These are phyloP conservation scores for Beauveria sp. DNA, from an alignment of 2,329 filamentous ascomycete genomes.

Conservation along the genomic window DNA sequence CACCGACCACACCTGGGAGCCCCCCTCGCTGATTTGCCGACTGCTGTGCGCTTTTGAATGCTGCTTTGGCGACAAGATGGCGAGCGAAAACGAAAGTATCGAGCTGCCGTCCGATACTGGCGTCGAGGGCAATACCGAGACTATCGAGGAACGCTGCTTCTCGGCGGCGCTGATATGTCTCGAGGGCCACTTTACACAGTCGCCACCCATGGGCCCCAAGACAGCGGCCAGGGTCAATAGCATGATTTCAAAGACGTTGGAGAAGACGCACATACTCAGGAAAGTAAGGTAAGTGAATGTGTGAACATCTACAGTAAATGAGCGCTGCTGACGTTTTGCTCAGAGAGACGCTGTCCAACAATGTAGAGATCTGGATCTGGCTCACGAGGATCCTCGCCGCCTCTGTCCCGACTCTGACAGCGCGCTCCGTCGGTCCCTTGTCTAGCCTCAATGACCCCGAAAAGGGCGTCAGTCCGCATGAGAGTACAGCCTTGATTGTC, in stretches of 20 bases:
- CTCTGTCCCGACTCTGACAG: slow-evolving; percentile 52
- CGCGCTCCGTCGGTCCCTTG: slow-evolving; percentile 49
- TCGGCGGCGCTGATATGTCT: slow-evolving; percentile 52
- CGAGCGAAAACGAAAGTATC: background rate
- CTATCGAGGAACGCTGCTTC: slow-evolving; percentile 58
- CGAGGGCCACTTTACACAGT: slow-evolving; percentile 52
- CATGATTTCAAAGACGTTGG: slow-evolving; percentile 53
- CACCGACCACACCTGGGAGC: background rate
- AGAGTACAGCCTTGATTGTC: slow-evolving; percentile 55
- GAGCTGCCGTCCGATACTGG: slow-evolving; percentile 13
- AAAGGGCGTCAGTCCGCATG: slow-evolving; percentile 50
- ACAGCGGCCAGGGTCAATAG: slow-evolving; percentile 47
- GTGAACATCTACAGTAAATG: no score
- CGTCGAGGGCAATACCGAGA: slow-evolving; percentile 27
- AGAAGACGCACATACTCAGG: slow-evolving; percentile 55
- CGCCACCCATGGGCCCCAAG: slow-evolving; percentile 48
- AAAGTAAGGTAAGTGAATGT: slow-evolving; percentile 44
- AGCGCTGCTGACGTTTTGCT: background rate
- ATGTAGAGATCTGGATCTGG: slow-evolving; percentile 60
- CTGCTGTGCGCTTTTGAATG: background rate
- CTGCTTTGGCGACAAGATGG: background rate
- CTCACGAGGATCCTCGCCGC: slow-evolving; percentile 53
- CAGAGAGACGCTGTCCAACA: slow-evolving; percentile 54
- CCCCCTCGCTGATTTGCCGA: background rate
- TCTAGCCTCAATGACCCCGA: slow-evolving; percentile 46